Evolutionary conservation across 495 filamentous ascomycete genomes (phyloP).

Genomic region (Pseudevernia furfuracea): DNA sequence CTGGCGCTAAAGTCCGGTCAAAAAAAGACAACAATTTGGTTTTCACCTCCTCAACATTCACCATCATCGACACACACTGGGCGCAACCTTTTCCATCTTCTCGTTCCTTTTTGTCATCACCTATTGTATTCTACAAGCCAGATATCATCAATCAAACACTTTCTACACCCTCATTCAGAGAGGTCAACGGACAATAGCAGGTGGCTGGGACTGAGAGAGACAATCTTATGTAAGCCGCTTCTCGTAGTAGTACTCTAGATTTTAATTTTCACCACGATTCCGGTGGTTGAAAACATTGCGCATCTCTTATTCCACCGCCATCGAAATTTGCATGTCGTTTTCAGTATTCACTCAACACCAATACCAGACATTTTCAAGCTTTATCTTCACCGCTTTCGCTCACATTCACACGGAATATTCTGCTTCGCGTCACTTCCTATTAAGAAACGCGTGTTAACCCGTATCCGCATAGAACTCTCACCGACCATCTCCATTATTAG

Average conservation of each 20-base stretch:
- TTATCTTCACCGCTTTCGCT: not conserved
- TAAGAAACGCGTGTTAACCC: constrained; percentile 16
- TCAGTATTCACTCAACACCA: constrained; percentile 3
- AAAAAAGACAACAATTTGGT: not conserved
- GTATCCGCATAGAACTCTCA: not conserved
- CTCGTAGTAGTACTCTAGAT: constrained; percentile 9
- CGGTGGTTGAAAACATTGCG: constrained; percentile 11
- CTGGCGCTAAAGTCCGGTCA: constrained; percentile 13
- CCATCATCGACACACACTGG: constrained; percentile 8
- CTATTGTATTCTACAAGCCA: constrained; percentile 17
- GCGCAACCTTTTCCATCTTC: constrained; percentile 11
- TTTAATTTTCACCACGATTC: constrained; percentile 8
- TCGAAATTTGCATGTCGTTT: constrained; percentile 2
- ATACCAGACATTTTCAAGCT: not conserved
- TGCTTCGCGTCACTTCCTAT: constrained; percentile 10
- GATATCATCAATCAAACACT: constrained; percentile 16
- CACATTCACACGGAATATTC: not conserved
- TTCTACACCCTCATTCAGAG: not conserved
- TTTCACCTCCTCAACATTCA: not conserved
- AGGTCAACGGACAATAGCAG: constrained; percentile 5
- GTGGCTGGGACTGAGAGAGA: constrained; percentile 4
- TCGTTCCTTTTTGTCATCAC: constrained; percentile 11
- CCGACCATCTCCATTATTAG: not conserved
- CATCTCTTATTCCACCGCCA: constrained; percentile 8
- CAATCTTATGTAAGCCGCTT: constrained; percentile 19